Percentiles rank a stretch among this genome's conserved stretches.
phyloP scores from a whole-genome alignment of 352 stramenopile genomes.

The Pythium sp. region DNA sequence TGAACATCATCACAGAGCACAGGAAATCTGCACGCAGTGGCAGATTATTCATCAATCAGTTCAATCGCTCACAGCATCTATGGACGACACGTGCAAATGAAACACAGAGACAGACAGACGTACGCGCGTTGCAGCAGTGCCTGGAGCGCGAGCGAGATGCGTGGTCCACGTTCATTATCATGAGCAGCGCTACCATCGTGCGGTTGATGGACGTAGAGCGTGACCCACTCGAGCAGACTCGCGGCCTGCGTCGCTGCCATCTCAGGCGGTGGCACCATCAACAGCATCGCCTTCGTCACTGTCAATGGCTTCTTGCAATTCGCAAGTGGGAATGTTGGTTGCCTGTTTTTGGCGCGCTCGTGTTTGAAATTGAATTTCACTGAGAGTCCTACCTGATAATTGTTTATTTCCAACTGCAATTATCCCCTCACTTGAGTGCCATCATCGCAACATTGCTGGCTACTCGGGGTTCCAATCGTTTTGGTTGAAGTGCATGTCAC shows the following conservation, averaged over 20 bases:
- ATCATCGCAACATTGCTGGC: too few relatives aligned
- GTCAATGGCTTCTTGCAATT: conserved; percentile 6
- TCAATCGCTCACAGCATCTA: background rate
- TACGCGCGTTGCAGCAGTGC: conserved; percentile 25
- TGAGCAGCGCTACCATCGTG: background rate
- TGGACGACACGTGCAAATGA: background rate
- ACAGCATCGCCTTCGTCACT: background rate
- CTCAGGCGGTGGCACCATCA: background rate
- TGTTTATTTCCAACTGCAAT: background rate
- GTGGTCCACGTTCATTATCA: background rate
- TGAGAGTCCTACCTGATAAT: background rate
- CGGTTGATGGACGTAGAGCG: conserved; percentile 21
- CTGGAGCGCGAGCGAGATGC: conserved; percentile 14
- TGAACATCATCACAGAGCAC: conserved; percentile 22
- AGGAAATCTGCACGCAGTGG: conserved; percentile 22
- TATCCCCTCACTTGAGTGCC: background rate
- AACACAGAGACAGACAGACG: background rate
- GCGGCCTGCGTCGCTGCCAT: conserved; percentile 7
- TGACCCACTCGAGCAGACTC: conserved; percentile 36
- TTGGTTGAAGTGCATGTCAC: conserved; percentile 6
- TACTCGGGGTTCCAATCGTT: background rate
- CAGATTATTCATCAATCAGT: background rate
- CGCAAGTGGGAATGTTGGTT: conserved; percentile 9
- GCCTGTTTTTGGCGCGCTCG: conserved; percentile 12
- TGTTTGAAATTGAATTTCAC: conserved; percentile 11